These are phyloP conservation scores for Trametes meyenii DNA, from an alignment of 768 basidiomycete genomes.

Conservation along the genomic window DNA sequence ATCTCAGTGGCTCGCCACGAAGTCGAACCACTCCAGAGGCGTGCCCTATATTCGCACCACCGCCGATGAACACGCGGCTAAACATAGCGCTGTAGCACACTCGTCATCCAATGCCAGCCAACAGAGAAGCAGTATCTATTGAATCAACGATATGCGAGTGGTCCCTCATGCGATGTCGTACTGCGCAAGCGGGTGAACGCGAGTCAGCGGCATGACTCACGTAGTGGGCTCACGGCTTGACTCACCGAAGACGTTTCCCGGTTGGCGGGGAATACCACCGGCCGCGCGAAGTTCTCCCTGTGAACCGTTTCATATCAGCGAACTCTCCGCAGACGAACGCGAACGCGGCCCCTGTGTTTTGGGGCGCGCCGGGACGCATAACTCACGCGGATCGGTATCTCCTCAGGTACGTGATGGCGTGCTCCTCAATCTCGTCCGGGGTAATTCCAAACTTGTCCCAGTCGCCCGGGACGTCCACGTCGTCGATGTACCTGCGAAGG, in stretches of 20 bases:
- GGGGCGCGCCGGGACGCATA: slow-evolving; percentile 5
- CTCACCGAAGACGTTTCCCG: slow-evolving; percentile 39
- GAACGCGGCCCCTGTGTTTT: slow-evolving; percentile 13
- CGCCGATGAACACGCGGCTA: slow-evolving; percentile 20
- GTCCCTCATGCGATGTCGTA: slow-evolving; percentile 20
- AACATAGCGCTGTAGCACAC: slow-evolving; percentile 14
- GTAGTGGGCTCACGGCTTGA: slow-evolving; percentile 14
- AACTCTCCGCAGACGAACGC: slow-evolving; percentile 1
- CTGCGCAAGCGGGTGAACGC: neutral
- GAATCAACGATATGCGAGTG: slow-evolving; percentile 2
- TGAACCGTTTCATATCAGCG: slow-evolving; percentile 18
- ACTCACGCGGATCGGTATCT: slow-evolving; percentile 89
- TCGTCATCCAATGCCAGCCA: slow-evolving; percentile 8
- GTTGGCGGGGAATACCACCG: slow-evolving; percentile 60
- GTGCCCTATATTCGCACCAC: slow-evolving; percentile 6
- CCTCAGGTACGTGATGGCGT: slow-evolving; percentile 89
- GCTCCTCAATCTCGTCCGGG: slow-evolving; percentile 84
- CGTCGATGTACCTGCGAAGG: slow-evolving; percentile 82
- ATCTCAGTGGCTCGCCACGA: neutral
- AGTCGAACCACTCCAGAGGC: slow-evolving; percentile 16
- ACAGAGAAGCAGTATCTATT: slow-evolving; percentile 15
- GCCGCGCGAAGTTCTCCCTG: slow-evolving; percentile 70
- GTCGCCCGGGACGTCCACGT: slow-evolving; percentile 70
- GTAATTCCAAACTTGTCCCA: slow-evolving; percentile 83
- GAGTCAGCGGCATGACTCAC: slow-evolving; percentile 16